Conservation (phyloP, 306 rosid species). For the Crataegus laevigata region DNA sequence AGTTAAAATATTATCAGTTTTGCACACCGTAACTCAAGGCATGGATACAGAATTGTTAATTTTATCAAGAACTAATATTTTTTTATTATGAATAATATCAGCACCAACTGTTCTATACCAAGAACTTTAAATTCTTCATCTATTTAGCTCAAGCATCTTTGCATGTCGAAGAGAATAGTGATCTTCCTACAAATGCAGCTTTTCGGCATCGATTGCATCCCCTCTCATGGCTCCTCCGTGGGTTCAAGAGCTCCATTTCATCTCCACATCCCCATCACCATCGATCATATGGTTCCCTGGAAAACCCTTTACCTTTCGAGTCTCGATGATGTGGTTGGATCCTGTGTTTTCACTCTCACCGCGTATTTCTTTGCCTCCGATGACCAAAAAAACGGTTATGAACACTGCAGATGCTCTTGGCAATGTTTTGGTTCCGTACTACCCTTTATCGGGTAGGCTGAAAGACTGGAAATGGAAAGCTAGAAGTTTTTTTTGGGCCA, state of each 20-base stretch:
- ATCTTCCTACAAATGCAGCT: conserved; percentile 60
- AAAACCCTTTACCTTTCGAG: conserved; percentile 66
- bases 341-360: conserved; percentile 80
- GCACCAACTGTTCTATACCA: conserved; percentile 34
- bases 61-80: not conserved
- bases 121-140: conserved; percentile 23
- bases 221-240: conserved; percentile 60
- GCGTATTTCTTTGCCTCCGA: conserved; percentile 51
- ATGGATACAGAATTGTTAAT: not conserved
- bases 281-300: conserved; percentile 26
- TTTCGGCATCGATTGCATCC: conserved; percentile 16
- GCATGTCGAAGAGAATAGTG: conserved; percentile 34
- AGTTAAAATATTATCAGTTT: not conserved
- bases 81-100: conserved; percentile 26
- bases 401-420: conserved; percentile 49
- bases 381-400: conserved; percentile 25
- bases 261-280: conserved; percentile 38
- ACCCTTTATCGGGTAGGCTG: conserved; percentile 78
- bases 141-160: conserved; percentile 49
- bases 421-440: conserved; percentile 71
- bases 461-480: conserved; percentile 59
- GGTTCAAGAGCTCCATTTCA: conserved; percentile 80
- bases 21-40: not conserved
- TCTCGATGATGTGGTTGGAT: conserved; percentile 70
- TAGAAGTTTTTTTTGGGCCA: conserved; percentile 69